A percentile compares a stretch with the other conserved stretches of the same genome.
Conservation (phyloP, 2,329 filamentous ascomycete genomes). For the Penicillium sp. region DNA sequence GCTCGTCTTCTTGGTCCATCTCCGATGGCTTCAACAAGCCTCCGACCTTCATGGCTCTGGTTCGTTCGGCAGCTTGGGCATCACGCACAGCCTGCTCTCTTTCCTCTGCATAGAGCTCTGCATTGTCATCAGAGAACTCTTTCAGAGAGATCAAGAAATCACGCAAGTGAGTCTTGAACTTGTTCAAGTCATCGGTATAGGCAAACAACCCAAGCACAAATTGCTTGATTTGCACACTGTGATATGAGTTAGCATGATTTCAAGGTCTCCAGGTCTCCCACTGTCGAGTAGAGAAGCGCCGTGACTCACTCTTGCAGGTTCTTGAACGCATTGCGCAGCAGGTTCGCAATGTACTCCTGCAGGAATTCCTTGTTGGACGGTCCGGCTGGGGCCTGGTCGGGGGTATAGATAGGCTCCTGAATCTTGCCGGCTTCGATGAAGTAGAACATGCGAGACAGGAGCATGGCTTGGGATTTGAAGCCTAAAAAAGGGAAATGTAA, state of each 20-base stretch:
- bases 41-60: slow-evolving; percentile 89
- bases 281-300: background rate
- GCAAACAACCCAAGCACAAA: slow-evolving; percentile 90
- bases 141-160: slow-evolving; percentile 97
- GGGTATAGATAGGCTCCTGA: slow-evolving; percentile 80
- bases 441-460: slow-evolving; percentile 93
- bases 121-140: slow-evolving; percentile 93
- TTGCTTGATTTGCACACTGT: slow-evolving; percentile 74
- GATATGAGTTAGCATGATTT: slow-evolving; percentile 34
- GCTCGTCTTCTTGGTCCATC: slow-evolving; percentile 75
- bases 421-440: slow-evolving; percentile 89
- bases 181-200: slow-evolving; percentile 80
- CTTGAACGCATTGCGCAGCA: slow-evolving; percentile 85
- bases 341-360: slow-evolving; percentile 75
- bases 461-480: slow-evolving; percentile 94
- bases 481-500: slow-evolving; percentile 39
- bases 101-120: slow-evolving; percentile 88
- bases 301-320: slow-evolving; percentile 78
- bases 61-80: slow-evolving; percentile 80
- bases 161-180: slow-evolving; percentile 91
- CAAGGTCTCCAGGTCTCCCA: background rate
- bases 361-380: slow-evolving; percentile 90
- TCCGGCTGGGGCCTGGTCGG: slow-evolving; percentile 74
- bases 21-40: slow-evolving; percentile 97
- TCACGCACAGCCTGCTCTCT: slow-evolving; percentile 87